Percentiles rank a stretch among this genome's conserved stretches.
Evolutionary conservation across 1,284 basidiomycete species (phyloP).

Genomic region (Tilletia walkeri): DNA sequence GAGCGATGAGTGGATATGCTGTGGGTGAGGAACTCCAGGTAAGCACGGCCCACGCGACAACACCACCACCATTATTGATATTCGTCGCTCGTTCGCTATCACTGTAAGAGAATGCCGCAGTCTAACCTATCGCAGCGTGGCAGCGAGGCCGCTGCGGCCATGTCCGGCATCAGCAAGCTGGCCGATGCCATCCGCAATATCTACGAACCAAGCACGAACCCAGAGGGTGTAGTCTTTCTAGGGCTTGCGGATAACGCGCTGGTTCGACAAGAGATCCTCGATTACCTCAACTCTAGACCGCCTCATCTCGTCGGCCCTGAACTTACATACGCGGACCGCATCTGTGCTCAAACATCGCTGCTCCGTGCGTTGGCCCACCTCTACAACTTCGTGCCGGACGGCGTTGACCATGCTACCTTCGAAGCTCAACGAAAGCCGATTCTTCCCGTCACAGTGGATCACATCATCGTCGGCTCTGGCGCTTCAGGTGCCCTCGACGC

Average conservation of each 20-base stretch:
- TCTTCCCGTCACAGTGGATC: constrained; percentile 28
- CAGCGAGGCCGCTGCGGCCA: constrained; percentile 13
- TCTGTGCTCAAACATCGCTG: constrained; percentile 20
- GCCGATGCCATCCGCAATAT: constrained; percentile 29
- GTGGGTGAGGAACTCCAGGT: too few species aligned
- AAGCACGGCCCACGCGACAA: too few species aligned
- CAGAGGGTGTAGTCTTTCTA: constrained; percentile 39
- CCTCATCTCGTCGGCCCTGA: constrained; percentile 31
- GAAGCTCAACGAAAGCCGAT: constrained; percentile 21
- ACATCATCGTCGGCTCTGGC: constrained; percentile 39
- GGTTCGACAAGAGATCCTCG: constrained; percentile 31
- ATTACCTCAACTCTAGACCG: constrained; percentile 26
- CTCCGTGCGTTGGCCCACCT: constrained; percentile 22
- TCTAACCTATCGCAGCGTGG: constrained; percentile 33
- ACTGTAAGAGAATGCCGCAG: background rate
- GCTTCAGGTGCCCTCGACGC: constrained; percentile 40
- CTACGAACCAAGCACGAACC: constrained; percentile 36
- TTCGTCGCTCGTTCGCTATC: too few species aligned
- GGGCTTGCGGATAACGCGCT: constrained; percentile 44
- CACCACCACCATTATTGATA: too few species aligned
- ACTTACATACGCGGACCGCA: constrained; percentile 40
- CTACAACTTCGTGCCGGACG: constrained; percentile 19
- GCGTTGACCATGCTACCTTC: background rate
- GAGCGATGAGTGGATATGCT: too few species aligned
- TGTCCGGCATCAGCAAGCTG: constrained; percentile 18